Conservation (phyloP, 257 asterid genomes). For the Lithospermum erythrorhizon region DNA sequence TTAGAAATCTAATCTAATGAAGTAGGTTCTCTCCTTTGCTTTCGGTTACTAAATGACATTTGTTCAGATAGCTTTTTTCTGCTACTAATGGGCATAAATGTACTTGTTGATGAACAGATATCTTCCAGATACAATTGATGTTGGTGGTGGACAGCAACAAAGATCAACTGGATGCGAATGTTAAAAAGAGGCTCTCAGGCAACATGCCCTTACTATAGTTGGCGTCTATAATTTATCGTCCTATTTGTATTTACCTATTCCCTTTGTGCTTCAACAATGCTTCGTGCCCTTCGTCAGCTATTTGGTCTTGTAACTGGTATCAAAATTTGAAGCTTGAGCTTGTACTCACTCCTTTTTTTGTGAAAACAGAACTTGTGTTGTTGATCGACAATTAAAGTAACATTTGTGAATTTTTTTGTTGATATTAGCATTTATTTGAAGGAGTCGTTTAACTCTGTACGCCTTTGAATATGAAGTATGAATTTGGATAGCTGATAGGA, state of each 20-base stretch:
- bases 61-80: not conserved
- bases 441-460: too few relatives aligned
- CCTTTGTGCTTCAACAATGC: not conserved
- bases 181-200: constrained; percentile 12
- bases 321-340: not conserved
- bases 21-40: not conserved
- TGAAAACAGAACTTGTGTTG: not conserved
- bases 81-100: not conserved
- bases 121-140: constrained; percentile 91
- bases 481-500: too few relatives aligned
- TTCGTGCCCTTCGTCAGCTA: too few relatives aligned
- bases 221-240: not conserved
- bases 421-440: too few relatives aligned
- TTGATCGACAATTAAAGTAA: not conserved
- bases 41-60: not conserved
- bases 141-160: constrained; percentile 56
- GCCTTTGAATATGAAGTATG: too few relatives aligned
- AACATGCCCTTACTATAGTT: not conserved
- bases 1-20: not conserved
- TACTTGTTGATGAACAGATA: constrained; percentile 33
- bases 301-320: not conserved
- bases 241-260: not conserved
- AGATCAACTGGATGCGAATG: constrained; percentile 79
- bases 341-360: not conserved
- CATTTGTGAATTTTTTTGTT: not conserved